Percentiles rank a stretch among this genome's conserved stretches.
Evolutionary conservation across 2,329 filamentous ascomycete genomes (phyloP).

Genomic region (Phialophora expanda): DNA sequence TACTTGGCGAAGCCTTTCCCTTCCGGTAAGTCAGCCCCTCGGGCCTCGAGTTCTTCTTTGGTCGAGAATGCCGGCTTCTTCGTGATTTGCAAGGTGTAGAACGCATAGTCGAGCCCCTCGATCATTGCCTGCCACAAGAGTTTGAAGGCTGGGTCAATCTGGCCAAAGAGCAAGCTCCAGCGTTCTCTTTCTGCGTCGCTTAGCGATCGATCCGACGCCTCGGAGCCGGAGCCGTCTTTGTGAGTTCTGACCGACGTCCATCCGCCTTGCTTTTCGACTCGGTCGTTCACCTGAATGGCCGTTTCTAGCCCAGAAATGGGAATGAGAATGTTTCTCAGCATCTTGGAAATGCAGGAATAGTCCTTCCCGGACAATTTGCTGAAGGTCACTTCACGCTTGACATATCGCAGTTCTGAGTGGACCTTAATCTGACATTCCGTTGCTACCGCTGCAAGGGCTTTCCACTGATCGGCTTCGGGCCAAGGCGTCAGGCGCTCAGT

Average conservation of each 20-base stretch:
- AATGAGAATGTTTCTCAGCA: constrained; percentile 29
- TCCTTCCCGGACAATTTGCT: constrained; percentile 71
- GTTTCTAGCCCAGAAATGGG: constrained; percentile 26
- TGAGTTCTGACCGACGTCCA: constrained; percentile 19
- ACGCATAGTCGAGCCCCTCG: constrained; percentile 32
- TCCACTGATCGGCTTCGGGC: constrained; percentile 43
- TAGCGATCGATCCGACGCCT: constrained; percentile 2
- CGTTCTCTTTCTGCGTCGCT: constrained; percentile 21
- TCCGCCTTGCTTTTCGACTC: constrained; percentile 30
- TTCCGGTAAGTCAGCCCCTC: constrained; percentile 14
- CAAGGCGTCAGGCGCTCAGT: constrained; percentile 19
- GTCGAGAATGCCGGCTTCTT: constrained; percentile 28
- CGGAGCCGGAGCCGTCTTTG: constrained; percentile 17
- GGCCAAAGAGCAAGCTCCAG: constrained; percentile 26
- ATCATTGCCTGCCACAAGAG: constrained; percentile 27
- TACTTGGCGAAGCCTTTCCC: constrained; percentile 25
- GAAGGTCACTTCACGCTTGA: constrained; percentile 74
- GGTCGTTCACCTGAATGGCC: constrained; percentile 26
- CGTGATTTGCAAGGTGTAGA: constrained; percentile 27
- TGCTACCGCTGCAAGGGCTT: constrained; percentile 54
- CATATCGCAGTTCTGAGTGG: constrained; percentile 70
- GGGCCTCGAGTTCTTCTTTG: constrained; percentile 22
- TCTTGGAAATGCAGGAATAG: constrained; percentile 60
- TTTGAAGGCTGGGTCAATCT: constrained; percentile 17
- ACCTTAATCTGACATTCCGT: constrained; percentile 69